Percentiles rank a stretch among this genome's conserved stretches.
Evolutionary conservation across 495 filamentous ascomycete genomes (phyloP).

Genomic region (Penicillium canariense): DNA sequence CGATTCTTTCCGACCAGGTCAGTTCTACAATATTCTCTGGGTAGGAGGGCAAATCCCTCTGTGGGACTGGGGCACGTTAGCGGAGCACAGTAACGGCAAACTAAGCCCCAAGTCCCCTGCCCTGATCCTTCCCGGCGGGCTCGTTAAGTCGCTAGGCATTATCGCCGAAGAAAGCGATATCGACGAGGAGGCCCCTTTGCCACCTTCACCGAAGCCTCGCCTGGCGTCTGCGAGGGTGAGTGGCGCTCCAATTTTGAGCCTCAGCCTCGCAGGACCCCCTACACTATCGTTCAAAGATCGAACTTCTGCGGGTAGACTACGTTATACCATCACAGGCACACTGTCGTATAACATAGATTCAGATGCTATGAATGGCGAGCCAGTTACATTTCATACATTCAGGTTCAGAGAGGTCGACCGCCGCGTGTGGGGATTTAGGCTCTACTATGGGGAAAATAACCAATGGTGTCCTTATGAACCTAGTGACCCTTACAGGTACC

Average conservation of each 20-base stretch:
- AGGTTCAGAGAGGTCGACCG: background rate
- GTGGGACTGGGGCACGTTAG: constrained; percentile 9
- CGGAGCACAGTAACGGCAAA: background rate
- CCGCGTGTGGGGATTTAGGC: background rate
- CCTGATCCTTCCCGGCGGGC: background rate
- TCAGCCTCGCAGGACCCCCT: constrained; percentile 2
- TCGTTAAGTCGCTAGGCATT: background rate
- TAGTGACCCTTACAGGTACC: background rate
- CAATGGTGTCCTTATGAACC: background rate
- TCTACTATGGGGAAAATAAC: background rate
- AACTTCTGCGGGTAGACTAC: background rate
- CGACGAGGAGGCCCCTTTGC: background rate
- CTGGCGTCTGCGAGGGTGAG: background rate
- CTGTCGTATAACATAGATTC: constrained; percentile 3
- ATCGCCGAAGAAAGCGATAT: background rate
- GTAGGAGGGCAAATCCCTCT: constrained; percentile 5
- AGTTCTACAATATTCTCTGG: constrained; percentile 3
- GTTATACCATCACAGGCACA: constrained; percentile 2
- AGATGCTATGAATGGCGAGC: background rate
- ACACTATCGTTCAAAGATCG: constrained; percentile 4
- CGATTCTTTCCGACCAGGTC: background rate
- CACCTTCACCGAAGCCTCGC: constrained; percentile 2
- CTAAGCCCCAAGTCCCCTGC: constrained; percentile 1
- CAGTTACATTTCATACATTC: constrained; percentile 4
- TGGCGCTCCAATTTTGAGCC: constrained; percentile 1